Base-by-base conservation (phyloP, 805 yeast genomes). In the Saccharomycopsis fodiens region DNA sequence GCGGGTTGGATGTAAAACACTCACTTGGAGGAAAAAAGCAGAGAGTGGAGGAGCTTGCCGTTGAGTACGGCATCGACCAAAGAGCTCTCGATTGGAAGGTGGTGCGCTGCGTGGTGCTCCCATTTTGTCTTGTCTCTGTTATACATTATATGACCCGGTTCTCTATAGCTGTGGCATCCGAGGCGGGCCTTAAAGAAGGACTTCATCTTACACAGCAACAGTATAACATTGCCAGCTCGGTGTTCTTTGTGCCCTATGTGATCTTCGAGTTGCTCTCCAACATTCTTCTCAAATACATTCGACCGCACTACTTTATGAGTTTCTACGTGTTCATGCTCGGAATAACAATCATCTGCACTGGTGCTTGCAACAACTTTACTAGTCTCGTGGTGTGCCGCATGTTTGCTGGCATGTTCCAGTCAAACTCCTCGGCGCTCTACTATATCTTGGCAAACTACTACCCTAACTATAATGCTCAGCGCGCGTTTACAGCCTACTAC, bases 301-400 rank as follows among this genome's bases (percentile, higher is more conserved):
- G 51, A 29, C 51, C 51, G 5, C 53, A 50, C 30, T 50, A 46
- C 23, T 50, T 50, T 21, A 50, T 46, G 45, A 50, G 51, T 35
- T 46, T 50, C 40, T 50, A 46, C 35, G 39, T 50, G 4, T 23
- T 50, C n/a, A 42, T 46, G 46, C 39, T 50, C 27, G 51, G 53
- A 5, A 32, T 47, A n/a, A 46, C 50, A 5, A 34, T 41, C n/a
- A 20, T 50, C 5, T 13, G 42, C 30, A 50, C 42, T 19, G 53
- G 45, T 6, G 42, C 40, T 21, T 47, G 46, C 23, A 41, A 48
- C 37, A 46, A 38, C 39, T 50, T 45, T 20, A 35, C 46, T 3
- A 48, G 53, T 7, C 30, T 50, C 10, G 30, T 46, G 3, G 46
- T 34, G 6, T 44, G 50, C 30, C 42, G 53, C 12, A 25, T 50